Conservation (phyloP, 495 filamentous ascomycete species). For the Astrothelium subdiscretum region DNA sequence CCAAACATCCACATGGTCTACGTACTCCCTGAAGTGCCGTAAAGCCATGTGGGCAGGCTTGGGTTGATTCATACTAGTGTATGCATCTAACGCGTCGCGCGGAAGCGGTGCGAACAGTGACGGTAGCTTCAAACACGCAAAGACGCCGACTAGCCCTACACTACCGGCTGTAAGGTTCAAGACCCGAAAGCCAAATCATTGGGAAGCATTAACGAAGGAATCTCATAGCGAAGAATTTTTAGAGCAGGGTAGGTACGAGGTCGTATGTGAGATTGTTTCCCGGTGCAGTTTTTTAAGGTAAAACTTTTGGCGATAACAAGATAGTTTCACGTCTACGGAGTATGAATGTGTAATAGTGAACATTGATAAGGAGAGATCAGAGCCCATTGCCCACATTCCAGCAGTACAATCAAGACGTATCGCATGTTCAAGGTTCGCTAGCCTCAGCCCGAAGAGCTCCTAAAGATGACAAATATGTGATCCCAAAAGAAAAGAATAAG, state of each 20-base stretch:
- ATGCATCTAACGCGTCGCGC: conserved; percentile 1
- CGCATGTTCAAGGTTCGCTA: too few relatives aligned
- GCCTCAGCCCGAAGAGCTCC: too few relatives aligned
- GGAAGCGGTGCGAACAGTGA: neutral
- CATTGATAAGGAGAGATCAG: too few relatives aligned
- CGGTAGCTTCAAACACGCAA: conserved; percentile 1
- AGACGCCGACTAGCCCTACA: neutral
- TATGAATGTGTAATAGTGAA: too few relatives aligned
- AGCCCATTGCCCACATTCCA: too few relatives aligned
- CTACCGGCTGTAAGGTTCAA: neutral
- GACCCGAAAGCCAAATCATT: conserved; percentile 1
- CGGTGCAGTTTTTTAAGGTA: too few relatives aligned
- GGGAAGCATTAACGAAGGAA: neutral
- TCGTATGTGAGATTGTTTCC: neutral
- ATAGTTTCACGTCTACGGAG: too few relatives aligned
- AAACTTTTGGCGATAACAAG: too few relatives aligned
- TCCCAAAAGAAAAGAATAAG: too few relatives aligned
- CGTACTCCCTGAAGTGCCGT: neutral
- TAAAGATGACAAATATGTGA: too few relatives aligned
- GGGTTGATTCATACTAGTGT: neutral
- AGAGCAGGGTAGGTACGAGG: neutral
- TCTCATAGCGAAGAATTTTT: neutral
- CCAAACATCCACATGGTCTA: neutral
- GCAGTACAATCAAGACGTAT: too few relatives aligned
- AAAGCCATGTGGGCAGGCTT: neutral